A percentile compares a stretch with the other conserved stretches of the same genome.
phyloP scores from a whole-genome alignment of 192 early-diverging fungal species.

The Funneliformis geosporum region DNA sequence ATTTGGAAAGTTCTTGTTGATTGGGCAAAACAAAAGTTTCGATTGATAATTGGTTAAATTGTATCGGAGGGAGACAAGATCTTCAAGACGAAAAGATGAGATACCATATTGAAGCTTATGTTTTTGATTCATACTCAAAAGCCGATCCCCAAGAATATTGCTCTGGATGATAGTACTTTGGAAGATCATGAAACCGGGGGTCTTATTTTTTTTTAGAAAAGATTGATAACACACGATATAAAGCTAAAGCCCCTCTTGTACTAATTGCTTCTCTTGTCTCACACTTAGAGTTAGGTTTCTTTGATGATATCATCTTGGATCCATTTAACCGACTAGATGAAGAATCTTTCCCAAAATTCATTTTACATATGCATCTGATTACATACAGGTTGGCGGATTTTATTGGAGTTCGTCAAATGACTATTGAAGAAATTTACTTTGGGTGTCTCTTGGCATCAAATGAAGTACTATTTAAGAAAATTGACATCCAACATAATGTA shows the following conservation, averaged over 20 bases:
- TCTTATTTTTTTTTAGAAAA: slow-evolving; percentile 10
- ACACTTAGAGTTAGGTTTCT: neutral
- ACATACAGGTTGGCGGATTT: neutral
- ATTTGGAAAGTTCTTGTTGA: slow-evolving; percentile 9
- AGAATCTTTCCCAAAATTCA: slow-evolving; percentile 9
- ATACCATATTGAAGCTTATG: neutral
- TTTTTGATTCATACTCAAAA: slow-evolving; percentile 8
- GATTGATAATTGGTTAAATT: neutral
- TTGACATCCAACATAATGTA: neutral
- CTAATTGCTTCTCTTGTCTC: neutral
- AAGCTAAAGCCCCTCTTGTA: neutral
- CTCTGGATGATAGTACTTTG: neutral
- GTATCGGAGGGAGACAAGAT: neutral
- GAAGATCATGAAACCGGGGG: neutral
- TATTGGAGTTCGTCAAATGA: neutral
- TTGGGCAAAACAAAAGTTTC: neutral
- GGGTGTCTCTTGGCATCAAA: neutral
- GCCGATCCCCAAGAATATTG: neutral
- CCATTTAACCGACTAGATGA: neutral
- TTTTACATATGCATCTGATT: slow-evolving; percentile 9
- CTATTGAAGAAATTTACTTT: neutral
- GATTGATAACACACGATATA: neutral
- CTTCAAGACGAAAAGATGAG: neutral
- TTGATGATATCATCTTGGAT: slow-evolving; percentile 8
- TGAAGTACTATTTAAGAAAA: neutral